Evolutionary conservation across 1,284 basidiomycete species (phyloP).

Genomic region (Ceratobasidium sp.): DNA sequence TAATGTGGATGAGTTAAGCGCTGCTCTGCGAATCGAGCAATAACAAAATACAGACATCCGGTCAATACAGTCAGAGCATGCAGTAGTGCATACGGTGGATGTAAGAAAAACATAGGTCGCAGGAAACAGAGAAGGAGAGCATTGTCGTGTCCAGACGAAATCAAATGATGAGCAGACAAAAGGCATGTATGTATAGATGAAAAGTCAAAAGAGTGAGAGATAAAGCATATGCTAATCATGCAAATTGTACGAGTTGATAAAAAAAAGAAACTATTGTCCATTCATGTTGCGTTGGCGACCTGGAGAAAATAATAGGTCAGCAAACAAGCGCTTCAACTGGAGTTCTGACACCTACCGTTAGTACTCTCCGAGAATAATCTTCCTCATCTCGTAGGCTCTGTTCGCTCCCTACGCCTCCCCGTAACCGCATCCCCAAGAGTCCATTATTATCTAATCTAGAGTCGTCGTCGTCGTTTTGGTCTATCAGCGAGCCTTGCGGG

Average conservation of each 20-base stretch:
- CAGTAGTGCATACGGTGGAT: slow-evolving; percentile 24
- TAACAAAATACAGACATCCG: slow-evolving; percentile 6
- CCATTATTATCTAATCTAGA: slow-evolving; percentile 7
- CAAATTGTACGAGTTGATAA: slow-evolving; percentile 6
- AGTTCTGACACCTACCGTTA: slow-evolving; percentile 33
- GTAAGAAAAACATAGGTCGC: background rate
- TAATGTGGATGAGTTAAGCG: background rate
- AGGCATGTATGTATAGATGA: slow-evolving; percentile 26
- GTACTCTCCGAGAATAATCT: slow-evolving; percentile 43
- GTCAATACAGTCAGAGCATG: slow-evolving; percentile 36
- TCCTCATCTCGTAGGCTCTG: slow-evolving; percentile 41
- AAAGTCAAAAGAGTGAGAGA: slow-evolving; percentile 5
- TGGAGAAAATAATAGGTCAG: slow-evolving; percentile 5
- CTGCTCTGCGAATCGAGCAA: background rate
- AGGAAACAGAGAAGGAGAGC: background rate
- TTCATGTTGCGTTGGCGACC: slow-evolving; percentile 41
- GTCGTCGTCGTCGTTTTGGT: slow-evolving; percentile 14
- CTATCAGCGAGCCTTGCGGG: slow-evolving; percentile 18
- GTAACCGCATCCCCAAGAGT: slow-evolving; percentile 33
- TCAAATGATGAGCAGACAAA: slow-evolving; percentile 20
- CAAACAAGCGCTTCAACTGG: background rate
- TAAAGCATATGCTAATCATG: background rate
- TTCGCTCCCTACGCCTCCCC: slow-evolving; percentile 42
- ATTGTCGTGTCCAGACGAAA: slow-evolving; percentile 37
- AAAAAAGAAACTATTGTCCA: slow-evolving; percentile 17